Evolutionary conservation across 1,284 basidiomycete genomes (phyloP), one percentile per base, ranked within the genome.

Genomic region (Trametes pubescens): DNA sequence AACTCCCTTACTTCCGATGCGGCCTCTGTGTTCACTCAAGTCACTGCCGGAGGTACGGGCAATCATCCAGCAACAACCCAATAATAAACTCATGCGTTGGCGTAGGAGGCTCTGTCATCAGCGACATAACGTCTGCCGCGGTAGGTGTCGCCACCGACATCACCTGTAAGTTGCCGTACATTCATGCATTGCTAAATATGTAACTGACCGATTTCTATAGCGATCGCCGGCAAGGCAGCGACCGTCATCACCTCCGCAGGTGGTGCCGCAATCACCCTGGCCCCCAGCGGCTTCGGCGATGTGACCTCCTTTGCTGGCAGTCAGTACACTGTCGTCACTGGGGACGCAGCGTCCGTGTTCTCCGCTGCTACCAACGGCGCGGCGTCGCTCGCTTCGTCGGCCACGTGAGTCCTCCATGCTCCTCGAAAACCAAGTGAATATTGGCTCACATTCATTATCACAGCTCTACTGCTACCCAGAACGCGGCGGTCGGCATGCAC

Each of bases 211-310:
- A 49, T 52, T 37, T 22, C 16, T n/a, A 22, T 67, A 89, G 88
- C 86, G 24, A 69, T 53, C 77, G 67, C 75, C 24, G 82, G 79
- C 1, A 56, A 72, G 6, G 77, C 71, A 9, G 74, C 71, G 35
- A 84, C 82, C 1, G 68, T 80, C 16, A 72, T 85, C n/a, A 81
- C 80, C 8, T 80, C 80, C 16, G 74, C 61, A 38, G 88, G 82
- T 26, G 88, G 86, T 11, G 56, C 81, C 46, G 87, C 79, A 3
- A 75, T 84, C 64, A 89, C 87, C 1, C 76, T 89, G 14, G 79
- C 87, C 8, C 77, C 78, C 6, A 75, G 75, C 62, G 78, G 77
- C 18, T 82, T 74, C 14, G 86, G 84, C 21, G 73, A 76, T 34
- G 79, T 76, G 9, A 88, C 85, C 11, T 81, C 82, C 26, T 82